Evolutionary conservation across 441 rosid species (phyloP), one percentile per base, ranked within the genome.

Genomic region (Populus hybrid): DNA sequence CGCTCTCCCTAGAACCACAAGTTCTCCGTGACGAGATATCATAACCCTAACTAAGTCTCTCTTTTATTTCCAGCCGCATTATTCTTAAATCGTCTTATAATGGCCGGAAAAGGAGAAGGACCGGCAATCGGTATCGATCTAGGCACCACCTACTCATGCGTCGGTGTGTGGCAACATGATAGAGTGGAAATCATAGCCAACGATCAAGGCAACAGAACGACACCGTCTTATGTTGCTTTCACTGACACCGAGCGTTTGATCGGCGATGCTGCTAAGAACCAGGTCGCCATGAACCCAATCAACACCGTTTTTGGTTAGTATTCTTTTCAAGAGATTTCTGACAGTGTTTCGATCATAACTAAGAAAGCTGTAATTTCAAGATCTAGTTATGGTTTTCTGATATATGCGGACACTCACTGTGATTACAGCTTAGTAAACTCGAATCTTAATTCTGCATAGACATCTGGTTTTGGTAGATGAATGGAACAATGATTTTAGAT

Each of bases 101-200:
- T 87, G 89, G 84, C 87, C 23, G 85, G 86, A 0, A 83, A 86
- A 80, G 88, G 89, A 4, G 91, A 88, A 18, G 93, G 93, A n/a
- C 91, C 87, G 2, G 90, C 91, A 9, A 90, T 88, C 40, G 93
- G 93, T 1, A 90, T 88, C 40, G 90, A 90, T 72, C 84, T 90
- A 4, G 91, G 93, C 1, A 88, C 91, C 3, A 88, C 93, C 0
- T 90, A 90, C 82, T 88, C 90, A 0, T 90, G 91, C 78, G 88
- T 90, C 2, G 89, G 91, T 23, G 90, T 90, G 0, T 90, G 87
- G 90, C 93, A 88, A 69, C 91, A 90, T 32, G 88, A 90, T 74
- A 83, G 93, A 12, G 91, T 90, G 6, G 89, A 88, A 83, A 89
- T 89, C 82, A 88, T 89, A 4, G 89, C 92, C 28, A 88, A 89